A percentile compares a stretch with the other conserved stretches of the same genome.
Evolutionary conservation across 164 flowering plant species (phyloP).

Genomic region (Nymphaea colorata): DNA sequence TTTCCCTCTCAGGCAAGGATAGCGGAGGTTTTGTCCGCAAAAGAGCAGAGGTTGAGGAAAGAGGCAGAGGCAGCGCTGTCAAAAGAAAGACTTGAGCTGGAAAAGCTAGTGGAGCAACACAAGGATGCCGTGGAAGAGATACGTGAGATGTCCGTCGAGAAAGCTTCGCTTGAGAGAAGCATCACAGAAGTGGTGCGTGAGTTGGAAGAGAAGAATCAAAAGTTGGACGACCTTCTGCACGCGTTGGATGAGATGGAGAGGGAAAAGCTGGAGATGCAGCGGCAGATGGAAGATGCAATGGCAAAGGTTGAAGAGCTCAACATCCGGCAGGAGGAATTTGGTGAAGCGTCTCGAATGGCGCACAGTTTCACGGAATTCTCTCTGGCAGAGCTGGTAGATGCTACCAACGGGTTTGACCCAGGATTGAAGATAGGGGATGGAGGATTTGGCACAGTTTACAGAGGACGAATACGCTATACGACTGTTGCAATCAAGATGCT

Average conservation of each 20-base stretch:
- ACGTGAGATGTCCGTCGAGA: background rate
- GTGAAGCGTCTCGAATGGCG: background rate
- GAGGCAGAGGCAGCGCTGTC: too few species aligned
- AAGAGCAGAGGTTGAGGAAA: background rate
- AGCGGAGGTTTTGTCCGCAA: background rate
- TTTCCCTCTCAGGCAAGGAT: background rate
- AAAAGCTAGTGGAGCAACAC: too few species aligned
- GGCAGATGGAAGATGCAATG: slow-evolving; percentile 33
- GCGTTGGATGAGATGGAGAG: background rate
- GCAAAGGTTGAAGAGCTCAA: background rate
- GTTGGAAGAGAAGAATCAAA: background rate
- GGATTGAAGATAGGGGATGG: slow-evolving; percentile 74
- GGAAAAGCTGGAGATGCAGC: slow-evolving; percentile 47
- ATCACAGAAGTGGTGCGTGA: background rate
- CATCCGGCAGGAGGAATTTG: too few species aligned
- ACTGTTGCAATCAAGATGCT: slow-evolving; percentile 68
- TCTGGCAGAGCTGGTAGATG: slow-evolving; percentile 52
- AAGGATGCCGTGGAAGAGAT: too few species aligned
- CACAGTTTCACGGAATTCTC: slow-evolving; percentile 46
- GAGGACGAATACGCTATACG: slow-evolving; percentile 50
- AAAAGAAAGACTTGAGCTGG: too few species aligned
- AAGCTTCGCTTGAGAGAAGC: background rate
- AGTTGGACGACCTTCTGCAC: background rate
- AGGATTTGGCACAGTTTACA: slow-evolving; percentile 69
- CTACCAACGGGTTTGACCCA: slow-evolving; percentile 44